phyloP scores from a whole-genome alignment of 805 yeast species.

The Clavispora asparagi region DNA sequence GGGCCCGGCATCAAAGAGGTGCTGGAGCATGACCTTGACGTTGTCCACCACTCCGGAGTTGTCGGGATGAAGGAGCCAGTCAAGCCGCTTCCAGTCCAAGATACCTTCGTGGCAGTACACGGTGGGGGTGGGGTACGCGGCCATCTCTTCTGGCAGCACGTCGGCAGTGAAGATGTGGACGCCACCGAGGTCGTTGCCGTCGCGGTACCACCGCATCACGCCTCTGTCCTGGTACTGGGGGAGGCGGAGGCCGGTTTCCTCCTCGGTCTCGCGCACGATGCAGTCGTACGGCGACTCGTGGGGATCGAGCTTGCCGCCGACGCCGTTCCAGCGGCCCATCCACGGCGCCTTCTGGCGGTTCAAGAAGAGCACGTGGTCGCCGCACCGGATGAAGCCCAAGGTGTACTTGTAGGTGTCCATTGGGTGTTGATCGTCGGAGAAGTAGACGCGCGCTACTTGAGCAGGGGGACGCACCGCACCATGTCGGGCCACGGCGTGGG shows the following conservation, averaged over 20 bases:
- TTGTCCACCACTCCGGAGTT: constrained; percentile 40
- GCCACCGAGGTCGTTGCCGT: constrained; percentile 27
- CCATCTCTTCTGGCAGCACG: constrained; percentile 19
- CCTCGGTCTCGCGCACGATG: constrained; percentile 36
- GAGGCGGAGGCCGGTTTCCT: constrained; percentile 35
- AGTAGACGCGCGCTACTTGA: neutral
- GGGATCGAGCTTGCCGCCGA: constrained; percentile 38
- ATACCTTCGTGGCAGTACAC: constrained; percentile 35
- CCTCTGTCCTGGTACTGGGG: constrained; percentile 29
- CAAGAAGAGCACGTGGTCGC: constrained; percentile 27
- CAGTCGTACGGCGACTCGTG: constrained; percentile 34
- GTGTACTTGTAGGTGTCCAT: constrained; percentile 16
- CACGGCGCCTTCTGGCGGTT: constrained; percentile 40
- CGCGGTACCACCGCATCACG: constrained; percentile 29
- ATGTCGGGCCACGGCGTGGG: constrained; percentile 1
- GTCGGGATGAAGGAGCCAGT: constrained; percentile 31
- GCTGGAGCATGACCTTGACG: constrained; percentile 20
- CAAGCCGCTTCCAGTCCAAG: constrained; percentile 36
- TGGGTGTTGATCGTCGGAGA: neutral
- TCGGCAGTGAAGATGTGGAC: constrained; percentile 37
- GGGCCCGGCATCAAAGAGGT: constrained; percentile 22
- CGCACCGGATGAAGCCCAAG: constrained; percentile 25
- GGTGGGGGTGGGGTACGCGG: constrained; percentile 24
- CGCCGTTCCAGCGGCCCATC: constrained; percentile 48
- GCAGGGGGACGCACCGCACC: neutral